These are phyloP conservation scores for Phytophthora boehmeriae DNA, from an alignment of 352 stramenopile species.

Conservation along the genomic window DNA sequence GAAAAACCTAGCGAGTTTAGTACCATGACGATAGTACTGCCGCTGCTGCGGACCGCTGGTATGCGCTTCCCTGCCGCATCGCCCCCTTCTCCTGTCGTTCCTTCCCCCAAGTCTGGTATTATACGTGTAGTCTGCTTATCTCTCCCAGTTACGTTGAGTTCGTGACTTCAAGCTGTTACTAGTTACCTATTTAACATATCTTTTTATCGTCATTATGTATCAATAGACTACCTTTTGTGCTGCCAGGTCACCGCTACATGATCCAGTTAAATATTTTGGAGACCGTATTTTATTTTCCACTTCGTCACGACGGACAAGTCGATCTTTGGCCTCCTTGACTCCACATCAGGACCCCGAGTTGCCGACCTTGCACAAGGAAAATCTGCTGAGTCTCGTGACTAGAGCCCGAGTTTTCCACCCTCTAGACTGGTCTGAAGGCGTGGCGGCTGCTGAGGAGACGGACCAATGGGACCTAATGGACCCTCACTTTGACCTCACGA, in stretches of 20 bases:
- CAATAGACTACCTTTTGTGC: not conserved
- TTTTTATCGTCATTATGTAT: not conserved
- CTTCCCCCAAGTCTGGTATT: not conserved
- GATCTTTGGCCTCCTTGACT: conserved; percentile 23
- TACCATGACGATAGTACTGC: not conserved
- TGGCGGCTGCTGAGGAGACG: conserved; percentile 29
- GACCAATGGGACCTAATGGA: conserved; percentile 80
- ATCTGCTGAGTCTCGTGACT: conserved; percentile 67
- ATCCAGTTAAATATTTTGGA: not conserved
- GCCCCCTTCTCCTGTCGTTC: not conserved
- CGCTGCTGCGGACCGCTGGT: conserved; percentile 3
- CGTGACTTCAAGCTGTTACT: too few relatives aligned
- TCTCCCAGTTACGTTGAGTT: too few relatives aligned
- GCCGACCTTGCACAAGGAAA: conserved; percentile 65
- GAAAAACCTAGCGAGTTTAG: too few relatives aligned
- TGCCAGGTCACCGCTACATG: not conserved
- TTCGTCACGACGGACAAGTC: conserved; percentile 2
- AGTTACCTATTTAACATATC: too few relatives aligned
- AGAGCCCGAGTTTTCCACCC: conserved; percentile 53
- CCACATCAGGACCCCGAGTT: conserved; percentile 12
- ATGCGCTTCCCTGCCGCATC: conserved; percentile 1
- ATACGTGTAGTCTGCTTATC: too few relatives aligned
- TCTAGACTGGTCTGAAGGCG: conserved; percentile 72
- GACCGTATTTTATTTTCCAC: not conserved
- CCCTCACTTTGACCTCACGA: conserved; percentile 86